phyloP scores from a whole-genome alignment of 148 eudicot genomes.

The Tetragonia tetragonoides region DNA sequence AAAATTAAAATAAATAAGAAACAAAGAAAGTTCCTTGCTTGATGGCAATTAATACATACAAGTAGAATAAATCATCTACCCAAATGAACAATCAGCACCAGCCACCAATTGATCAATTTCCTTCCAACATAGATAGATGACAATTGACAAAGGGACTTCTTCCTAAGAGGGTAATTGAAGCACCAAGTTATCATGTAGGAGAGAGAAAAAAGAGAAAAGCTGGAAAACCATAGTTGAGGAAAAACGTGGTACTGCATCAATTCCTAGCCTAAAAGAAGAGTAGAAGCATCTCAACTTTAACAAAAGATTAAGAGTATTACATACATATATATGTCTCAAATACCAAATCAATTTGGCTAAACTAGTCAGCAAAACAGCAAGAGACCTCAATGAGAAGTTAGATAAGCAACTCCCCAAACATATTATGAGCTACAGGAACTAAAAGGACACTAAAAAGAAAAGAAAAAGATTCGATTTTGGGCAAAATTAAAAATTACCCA shows the following conservation, averaged over 20 bases:
- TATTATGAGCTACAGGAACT: neutral
- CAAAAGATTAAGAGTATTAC: neutral
- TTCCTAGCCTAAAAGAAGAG: conserved; percentile 32
- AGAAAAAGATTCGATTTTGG: neutral
- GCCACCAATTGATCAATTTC: neutral
- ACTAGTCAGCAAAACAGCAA: neutral
- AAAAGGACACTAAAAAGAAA: neutral
- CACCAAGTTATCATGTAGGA: conserved; percentile 4
- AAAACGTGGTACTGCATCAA: conserved; percentile 23
- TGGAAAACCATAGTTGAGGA: conserved; percentile 17
- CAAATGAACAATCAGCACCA: conserved; percentile 1
- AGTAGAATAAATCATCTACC: neutral
- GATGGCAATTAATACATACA: neutral
- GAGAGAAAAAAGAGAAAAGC: conserved; percentile 7
- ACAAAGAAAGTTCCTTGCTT: neutral
- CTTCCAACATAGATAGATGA: conserved; percentile 10
- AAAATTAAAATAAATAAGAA: neutral
- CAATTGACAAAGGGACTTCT: neutral
- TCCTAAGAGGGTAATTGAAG: no score
- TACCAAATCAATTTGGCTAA: neutral
- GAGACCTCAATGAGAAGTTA: conserved; percentile 7
- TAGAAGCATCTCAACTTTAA: conserved; percentile 29
- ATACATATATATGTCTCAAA: neutral
- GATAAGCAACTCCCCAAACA: conserved; percentile 12
- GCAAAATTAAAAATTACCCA: neutral